These are phyloP conservation scores for Chaetomium sp. DNA, from an alignment of 2,329 filamentous ascomycete genomes.

Conservation along the genomic window DNA sequence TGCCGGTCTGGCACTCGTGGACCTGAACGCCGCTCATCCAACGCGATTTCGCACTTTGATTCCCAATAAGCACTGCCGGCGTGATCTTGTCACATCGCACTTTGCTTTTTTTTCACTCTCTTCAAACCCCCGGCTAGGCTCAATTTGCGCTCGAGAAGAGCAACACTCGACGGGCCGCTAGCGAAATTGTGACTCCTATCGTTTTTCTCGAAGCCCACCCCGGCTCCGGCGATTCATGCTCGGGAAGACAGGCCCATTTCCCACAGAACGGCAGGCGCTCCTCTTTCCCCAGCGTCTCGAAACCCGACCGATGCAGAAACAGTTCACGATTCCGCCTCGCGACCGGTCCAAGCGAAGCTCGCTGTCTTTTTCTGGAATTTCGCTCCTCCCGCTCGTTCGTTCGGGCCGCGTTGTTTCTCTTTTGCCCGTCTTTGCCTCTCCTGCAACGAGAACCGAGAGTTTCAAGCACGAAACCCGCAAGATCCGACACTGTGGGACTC, in stretches of 20 bases:
- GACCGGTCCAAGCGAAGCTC: slow-evolving; percentile 22
- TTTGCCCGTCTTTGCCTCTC: background rate
- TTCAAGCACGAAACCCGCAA: slow-evolving; percentile 8
- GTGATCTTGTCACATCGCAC: slow-evolving; percentile 17
- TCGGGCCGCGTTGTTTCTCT: slow-evolving; percentile 11
- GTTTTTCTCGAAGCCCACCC: slow-evolving; percentile 37
- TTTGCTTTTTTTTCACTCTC: slow-evolving; percentile 26
- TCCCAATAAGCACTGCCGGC: slow-evolving; percentile 14
- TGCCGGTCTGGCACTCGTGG: background rate
- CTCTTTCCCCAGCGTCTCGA: slow-evolving; percentile 22
- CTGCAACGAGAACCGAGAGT: background rate
- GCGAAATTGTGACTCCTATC: slow-evolving; percentile 47
- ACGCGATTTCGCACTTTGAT: slow-evolving; percentile 7
- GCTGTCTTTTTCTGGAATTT: slow-evolving; percentile 16
- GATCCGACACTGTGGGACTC: slow-evolving; percentile 5
- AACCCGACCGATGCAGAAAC: slow-evolving; percentile 21
- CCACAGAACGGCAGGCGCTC: slow-evolving; percentile 27
- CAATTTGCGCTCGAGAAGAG: slow-evolving; percentile 39
- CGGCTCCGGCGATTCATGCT: slow-evolving; percentile 42
- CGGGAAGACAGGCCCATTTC: slow-evolving; percentile 31
- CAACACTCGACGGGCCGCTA: slow-evolving; percentile 42
- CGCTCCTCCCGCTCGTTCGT: slow-evolving; percentile 13
- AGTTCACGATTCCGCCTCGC: slow-evolving; percentile 18
- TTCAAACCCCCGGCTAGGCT: slow-evolving; percentile 32
- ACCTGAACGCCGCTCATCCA: background rate